These are phyloP conservation scores for Veloboletus limbatus DNA, from an alignment of 1,284 basidiomycete species.

Conservation along the genomic window DNA sequence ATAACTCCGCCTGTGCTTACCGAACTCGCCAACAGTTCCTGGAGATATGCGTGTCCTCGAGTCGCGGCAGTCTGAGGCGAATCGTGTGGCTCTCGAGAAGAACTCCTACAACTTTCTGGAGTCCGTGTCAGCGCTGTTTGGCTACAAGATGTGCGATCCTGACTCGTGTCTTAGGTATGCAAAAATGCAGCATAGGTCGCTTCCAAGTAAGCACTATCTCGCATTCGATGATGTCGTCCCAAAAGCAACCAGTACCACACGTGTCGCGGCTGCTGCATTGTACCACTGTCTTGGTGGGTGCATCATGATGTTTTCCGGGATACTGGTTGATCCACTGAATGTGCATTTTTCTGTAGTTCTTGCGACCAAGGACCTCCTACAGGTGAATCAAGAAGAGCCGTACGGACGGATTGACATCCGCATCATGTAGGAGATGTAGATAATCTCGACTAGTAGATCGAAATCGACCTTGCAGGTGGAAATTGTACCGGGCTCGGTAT, in stretches of 20 bases:
- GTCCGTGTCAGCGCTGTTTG: constrained; percentile 39
- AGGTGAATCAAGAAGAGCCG: constrained; percentile 49
- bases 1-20: constrained; percentile 2
- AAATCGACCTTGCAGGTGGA: not conserved
- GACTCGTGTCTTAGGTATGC: constrained; percentile 52
- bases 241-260: constrained; percentile 59
- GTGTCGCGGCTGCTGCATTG: constrained; percentile 74
- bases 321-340: not conserved
- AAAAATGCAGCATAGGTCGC: constrained; percentile 67
- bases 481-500: not conserved
- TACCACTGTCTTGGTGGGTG: constrained; percentile 75
- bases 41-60: constrained; percentile 40
- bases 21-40: constrained; percentile 21
- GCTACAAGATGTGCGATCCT: not conserved
- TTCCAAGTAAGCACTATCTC: constrained; percentile 47
- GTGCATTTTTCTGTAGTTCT: constrained; percentile 46
- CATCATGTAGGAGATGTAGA: constrained; percentile 36
- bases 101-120: constrained; percentile 77
- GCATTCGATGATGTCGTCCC: constrained; percentile 67
- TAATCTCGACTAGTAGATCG: not conserved
- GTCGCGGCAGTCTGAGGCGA: constrained; percentile 52
- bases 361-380: constrained; percentile 60
- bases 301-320: not conserved
- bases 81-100: constrained; percentile 60
- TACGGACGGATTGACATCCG: constrained; percentile 42